Percentiles rank a stretch among this genome's conserved stretches.
Evolutionary conservation across 164 flowering plant genomes (phyloP).

Genomic region (Chimonanthus salicifolius): DNA sequence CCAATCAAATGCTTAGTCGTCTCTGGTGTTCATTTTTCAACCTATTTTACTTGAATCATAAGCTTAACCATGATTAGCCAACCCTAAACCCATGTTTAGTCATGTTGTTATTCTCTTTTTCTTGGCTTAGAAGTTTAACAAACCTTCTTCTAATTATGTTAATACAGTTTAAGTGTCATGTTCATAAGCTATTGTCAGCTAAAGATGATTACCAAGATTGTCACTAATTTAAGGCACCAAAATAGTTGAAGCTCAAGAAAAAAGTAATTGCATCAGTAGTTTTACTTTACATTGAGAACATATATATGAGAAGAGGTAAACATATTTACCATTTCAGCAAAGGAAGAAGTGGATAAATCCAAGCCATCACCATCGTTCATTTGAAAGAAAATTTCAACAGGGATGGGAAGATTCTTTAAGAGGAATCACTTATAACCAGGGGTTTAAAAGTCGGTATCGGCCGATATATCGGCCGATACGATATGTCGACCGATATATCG

Average conservation of each 20-base stretch:
- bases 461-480: too few species aligned
- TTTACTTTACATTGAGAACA: too few species aligned
- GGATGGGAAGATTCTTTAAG: not conserved
- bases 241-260: too few species aligned
- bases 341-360: not conserved
- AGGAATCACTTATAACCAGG: not conserved
- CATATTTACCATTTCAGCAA: not conserved
- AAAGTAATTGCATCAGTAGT: too few species aligned
- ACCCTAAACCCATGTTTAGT: not conserved
- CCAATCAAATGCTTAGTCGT: not conserved
- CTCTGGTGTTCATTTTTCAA: not conserved
- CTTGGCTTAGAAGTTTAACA: constrained; percentile 6
- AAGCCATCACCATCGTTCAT: constrained; percentile 6
- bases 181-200: not conserved
- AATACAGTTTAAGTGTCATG: constrained; percentile 4
- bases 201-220: not conserved
- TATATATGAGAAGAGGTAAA: not conserved
- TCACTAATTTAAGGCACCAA: not conserved
- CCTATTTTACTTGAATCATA: not conserved
- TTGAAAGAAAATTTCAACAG: not conserved
- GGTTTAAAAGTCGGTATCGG: too few species aligned
- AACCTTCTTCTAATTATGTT: constrained; percentile 1
- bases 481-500: too few species aligned
- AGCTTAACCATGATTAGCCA: not conserved
- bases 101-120: not conserved